phyloP scores from a whole-genome alignment of 2,329 filamentous ascomycete species.

The Pseudogymnoascus sp. region DNA sequence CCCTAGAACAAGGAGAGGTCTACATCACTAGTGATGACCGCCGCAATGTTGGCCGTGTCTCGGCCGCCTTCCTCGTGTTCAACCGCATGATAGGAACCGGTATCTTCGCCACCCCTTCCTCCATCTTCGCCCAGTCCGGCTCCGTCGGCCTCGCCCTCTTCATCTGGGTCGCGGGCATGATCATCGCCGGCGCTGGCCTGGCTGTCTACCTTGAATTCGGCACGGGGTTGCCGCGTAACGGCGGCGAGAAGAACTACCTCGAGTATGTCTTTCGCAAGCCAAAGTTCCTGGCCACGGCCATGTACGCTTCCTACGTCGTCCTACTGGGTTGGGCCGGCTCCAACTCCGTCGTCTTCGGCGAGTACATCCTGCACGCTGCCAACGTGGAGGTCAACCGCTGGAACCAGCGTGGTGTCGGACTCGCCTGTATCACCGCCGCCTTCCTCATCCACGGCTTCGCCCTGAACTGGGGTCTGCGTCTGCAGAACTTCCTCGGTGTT shows the following conservation, averaged over 20 bases:
- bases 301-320: slow-evolving; percentile 54
- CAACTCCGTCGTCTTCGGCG: slow-evolving; percentile 62
- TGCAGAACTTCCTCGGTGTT: slow-evolving; percentile 57
- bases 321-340: slow-evolving; percentile 58
- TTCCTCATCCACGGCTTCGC: slow-evolving; percentile 58
- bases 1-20: slow-evolving; percentile 4
- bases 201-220: slow-evolving; percentile 61
- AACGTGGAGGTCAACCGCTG: slow-evolving; percentile 53
- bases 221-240: slow-evolving; percentile 55
- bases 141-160: slow-evolving; percentile 55
- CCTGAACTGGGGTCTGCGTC: slow-evolving; percentile 56
- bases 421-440: slow-evolving; percentile 57
- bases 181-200: slow-evolving; percentile 54
- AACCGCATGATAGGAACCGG: slow-evolving; percentile 60
- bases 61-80: slow-evolving; percentile 52
- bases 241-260: slow-evolving; percentile 60
- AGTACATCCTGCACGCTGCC: slow-evolving; percentile 61
- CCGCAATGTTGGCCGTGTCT: slow-evolving; percentile 47
- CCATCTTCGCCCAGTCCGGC: slow-evolving; percentile 48
- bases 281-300: slow-evolving; percentile 50
- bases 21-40: slow-evolving; percentile 21
- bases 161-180: slow-evolving; percentile 54
- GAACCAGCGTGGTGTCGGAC: slow-evolving; percentile 58
- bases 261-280: slow-evolving; percentile 55
- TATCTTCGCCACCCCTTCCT: slow-evolving; percentile 56